Conservation (phyloP, 192 early-diverging fungal genomes). For the Entomortierella parvispora region DNA sequence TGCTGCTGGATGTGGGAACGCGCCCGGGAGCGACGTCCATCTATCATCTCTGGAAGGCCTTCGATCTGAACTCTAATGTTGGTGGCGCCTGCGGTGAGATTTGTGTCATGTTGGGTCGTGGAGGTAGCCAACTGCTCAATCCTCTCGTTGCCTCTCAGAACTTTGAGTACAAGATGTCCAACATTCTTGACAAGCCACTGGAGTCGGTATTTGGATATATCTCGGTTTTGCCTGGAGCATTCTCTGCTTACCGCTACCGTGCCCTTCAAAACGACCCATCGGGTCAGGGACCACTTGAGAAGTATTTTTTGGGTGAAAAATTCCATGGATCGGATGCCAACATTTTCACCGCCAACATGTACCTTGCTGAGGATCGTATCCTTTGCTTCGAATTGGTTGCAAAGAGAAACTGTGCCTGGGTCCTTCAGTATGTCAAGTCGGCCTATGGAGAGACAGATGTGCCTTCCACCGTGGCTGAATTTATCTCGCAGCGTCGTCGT, state of each 20-base stretch:
- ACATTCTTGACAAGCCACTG: conserved; percentile 68
- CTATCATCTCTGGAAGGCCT: conserved; percentile 68
- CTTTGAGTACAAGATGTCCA: conserved; percentile 74
- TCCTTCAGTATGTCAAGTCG: conserved; percentile 72
- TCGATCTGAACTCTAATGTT: conserved; percentile 59
- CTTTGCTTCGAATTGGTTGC: conserved; percentile 83
- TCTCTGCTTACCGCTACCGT: conserved; percentile 78
- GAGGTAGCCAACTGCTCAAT: conserved; percentile 51
- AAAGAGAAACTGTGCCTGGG: conserved; percentile 68
- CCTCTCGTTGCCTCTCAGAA: conserved; percentile 68
- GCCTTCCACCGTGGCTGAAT: conserved; percentile 77
- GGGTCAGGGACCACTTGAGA: conserved; percentile 63
- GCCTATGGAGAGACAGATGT: conserved; percentile 86
- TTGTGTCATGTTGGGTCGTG: conserved; percentile 53
- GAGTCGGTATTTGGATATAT: conserved; percentile 52
- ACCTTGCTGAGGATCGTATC: conserved; percentile 82
- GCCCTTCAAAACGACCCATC: conserved; percentile 69
- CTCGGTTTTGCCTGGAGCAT: conserved; percentile 83
- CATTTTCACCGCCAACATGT: conserved; percentile 79
- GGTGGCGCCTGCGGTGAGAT: conserved; percentile 70
- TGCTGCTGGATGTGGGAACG: conserved; percentile 59
- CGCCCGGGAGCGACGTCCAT: conserved; percentile 61
- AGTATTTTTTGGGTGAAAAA: conserved; percentile 75
- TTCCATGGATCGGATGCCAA: conserved; percentile 60
- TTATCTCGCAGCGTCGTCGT: conserved; percentile 92